Base-by-base conservation (phyloP, 1,284 basidiomycete genomes). In the Rhodotorula sp. region DNA sequence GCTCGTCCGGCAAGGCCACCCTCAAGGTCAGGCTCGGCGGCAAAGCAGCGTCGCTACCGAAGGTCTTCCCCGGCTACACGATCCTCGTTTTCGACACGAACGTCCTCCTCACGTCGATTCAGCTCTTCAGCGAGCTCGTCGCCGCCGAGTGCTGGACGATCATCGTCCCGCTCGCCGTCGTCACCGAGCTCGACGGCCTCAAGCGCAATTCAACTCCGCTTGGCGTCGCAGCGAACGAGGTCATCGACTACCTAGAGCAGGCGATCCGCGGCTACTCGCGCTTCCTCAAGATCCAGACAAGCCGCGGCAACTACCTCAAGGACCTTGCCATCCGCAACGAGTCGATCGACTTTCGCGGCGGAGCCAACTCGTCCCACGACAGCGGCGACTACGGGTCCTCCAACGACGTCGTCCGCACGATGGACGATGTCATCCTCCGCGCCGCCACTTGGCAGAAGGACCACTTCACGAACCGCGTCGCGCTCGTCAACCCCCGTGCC, bases 171-270 rank as follows among this genome's bases (percentile, higher is more conserved):
- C 85, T 97, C 3, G 30, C 69, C 74, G 95, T 96, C 65, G 86
- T 98, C 76, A 97, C 94, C 83, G 95, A 99, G 77, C 87, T 99
- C 16, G 95, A 99, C 76, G 93, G 94, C 20, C 85, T 98, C 46
- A 85, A 87, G 0, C 83, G 84, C 67, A 91, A 92, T 77, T 73
- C 83, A 0, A 85, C 68, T 15, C 57, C 67, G 10, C 68, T 75
- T 47, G 72, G 72, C 8, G 9, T 74, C 22, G 78, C 81, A 0
- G 94, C 95, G 0, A 82, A 83, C 40, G 82, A 84, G 22, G 91
- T 93, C 0, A 83, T 96, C 63, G 75, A 83, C 0, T 94, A 92
- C 77, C 85, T 97, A 74, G 80, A 87, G 86, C 24, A 82, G 85
- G n/a, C 88, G 72, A 82, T 97, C 69, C 89, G 89, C 60, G 85